These are phyloP conservation scores for Irpex sp. DNA, from an alignment of 1,284 basidiomycete species.

Conservation along the genomic window DNA sequence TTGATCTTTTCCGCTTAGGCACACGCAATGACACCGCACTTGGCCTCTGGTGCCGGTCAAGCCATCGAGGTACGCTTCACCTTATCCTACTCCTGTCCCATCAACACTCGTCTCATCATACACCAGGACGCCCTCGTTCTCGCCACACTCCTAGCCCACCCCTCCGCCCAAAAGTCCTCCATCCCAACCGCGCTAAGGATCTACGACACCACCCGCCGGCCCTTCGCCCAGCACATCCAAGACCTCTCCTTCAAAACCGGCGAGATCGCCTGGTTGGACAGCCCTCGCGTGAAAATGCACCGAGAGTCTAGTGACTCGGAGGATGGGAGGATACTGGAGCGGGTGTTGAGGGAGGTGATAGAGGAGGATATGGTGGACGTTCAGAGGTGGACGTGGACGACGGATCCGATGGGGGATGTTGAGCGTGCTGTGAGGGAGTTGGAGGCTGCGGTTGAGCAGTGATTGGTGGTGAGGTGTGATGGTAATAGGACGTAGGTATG, in stretches of 20 bases:
- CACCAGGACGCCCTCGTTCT: not conserved
- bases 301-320: not conserved
- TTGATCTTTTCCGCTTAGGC: not conserved
- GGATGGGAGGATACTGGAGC: not conserved
- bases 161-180: not conserved
- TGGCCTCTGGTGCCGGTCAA: slow-evolving; percentile 38
- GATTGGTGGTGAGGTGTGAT: no score
- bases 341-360: not conserved
- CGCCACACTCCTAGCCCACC: not conserved
- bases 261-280: not conserved
- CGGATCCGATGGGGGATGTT: not conserved
- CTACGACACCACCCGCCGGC: not conserved
- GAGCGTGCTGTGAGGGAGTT: not conserved
- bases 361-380: not conserved
- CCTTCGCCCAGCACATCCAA: not conserved
- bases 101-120: not conserved
- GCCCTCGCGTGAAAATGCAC: not conserved
- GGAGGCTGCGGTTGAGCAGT: not conserved
- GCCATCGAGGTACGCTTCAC: slow-evolving; percentile 30
- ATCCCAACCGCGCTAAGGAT: not conserved
- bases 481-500: no score
- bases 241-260: not conserved
- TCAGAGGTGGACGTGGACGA: not conserved
- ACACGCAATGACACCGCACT: slow-evolving; percentile 28
- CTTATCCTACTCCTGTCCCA: not conserved